phyloP scores from a whole-genome alignment of 2,329 filamentous ascomycete species.

The Paramyrothecium sp. region DNA sequence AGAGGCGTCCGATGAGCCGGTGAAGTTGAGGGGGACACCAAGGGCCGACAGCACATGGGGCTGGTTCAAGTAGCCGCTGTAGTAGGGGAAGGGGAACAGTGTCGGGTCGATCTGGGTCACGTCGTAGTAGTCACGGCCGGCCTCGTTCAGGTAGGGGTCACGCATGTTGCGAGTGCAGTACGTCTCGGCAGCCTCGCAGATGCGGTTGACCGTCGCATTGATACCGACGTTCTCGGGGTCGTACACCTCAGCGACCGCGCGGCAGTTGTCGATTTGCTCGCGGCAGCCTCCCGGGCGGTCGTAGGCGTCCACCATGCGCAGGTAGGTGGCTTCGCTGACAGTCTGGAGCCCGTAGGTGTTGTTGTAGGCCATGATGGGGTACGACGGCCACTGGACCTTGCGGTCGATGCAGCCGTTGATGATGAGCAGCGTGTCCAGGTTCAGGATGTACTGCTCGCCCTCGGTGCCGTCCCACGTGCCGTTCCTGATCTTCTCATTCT shows the following conservation, averaged over 20 bases:
- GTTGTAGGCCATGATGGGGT: conserved; percentile 27
- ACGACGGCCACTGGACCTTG: conserved; percentile 28
- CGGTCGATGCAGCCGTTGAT: conserved; percentile 57
- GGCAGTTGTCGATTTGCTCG: conserved; percentile 17
- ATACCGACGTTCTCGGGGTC: conserved; percentile 14
- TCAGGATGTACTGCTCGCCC: conserved; percentile 36
- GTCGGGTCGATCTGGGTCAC: conserved; percentile 14
- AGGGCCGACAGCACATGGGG: conserved; percentile 3
- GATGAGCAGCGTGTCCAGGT: conserved; percentile 53
- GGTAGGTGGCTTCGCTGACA: conserved; percentile 14
- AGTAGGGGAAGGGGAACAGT: conserved; percentile 12
- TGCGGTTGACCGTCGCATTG: conserved; percentile 7
- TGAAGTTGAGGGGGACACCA: conserved; percentile 8
- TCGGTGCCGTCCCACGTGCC: conserved; percentile 29
- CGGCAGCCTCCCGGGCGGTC: conserved; percentile 14
- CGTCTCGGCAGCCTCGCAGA: conserved; percentile 12
- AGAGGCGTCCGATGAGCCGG: conserved; percentile 8
- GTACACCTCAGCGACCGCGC: conserved; percentile 6
- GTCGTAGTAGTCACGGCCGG: conserved; percentile 16
- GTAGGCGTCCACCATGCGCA: conserved; percentile 24
- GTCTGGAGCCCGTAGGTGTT: conserved; percentile 29
- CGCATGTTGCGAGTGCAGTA: conserved; percentile 9
- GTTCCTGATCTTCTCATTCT: conserved; percentile 50
- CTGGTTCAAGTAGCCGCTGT: conserved; percentile 14
- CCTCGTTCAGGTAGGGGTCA: conserved; percentile 11